These are phyloP conservation scores for Flaveria floridana DNA, from an alignment of 140 eudicot genomes.

Conservation along the genomic window DNA sequence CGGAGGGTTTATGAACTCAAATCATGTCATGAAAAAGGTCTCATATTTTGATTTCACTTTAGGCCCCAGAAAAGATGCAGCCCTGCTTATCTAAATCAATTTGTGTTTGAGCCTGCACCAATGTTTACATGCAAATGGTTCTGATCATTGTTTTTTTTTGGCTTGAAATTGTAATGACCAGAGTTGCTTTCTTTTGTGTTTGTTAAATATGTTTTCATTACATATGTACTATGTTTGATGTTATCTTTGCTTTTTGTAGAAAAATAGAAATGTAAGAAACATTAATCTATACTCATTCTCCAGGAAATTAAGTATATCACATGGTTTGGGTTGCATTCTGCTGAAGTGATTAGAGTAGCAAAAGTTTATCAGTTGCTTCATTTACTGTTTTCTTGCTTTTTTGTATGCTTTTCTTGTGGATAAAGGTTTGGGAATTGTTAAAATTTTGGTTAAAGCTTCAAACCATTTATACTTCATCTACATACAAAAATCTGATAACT, in stretches of 20 bases:
- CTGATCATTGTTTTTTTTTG: background rate
- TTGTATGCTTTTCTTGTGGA: no score
- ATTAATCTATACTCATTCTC: background rate
- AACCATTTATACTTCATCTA: no score
- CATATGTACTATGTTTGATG: background rate
- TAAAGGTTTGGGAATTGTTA: no score
- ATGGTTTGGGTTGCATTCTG: background rate
- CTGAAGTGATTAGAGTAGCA: constrained; percentile 12
- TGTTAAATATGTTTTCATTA: constrained; percentile 8
- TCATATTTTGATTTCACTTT: no score
- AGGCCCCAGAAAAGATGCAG: no score
- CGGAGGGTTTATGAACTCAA: no score
- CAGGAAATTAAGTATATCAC: background rate
- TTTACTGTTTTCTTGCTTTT: background rate
- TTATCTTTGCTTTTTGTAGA: constrained; percentile 13
- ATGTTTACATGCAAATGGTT: constrained; percentile 24
- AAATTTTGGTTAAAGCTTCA: no score
- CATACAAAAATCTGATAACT: no score
- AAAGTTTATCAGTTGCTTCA: constrained; percentile 1
- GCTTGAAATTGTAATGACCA: constrained; percentile 21
- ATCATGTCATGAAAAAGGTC: no score
- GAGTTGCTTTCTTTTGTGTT: background rate
- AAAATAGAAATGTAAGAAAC: no score
- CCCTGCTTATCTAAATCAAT: background rate
- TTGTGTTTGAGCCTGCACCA: constrained; percentile 2